These are phyloP conservation scores for Penicillium griseofulvum DNA, from an alignment of 2,329 filamentous ascomycete genomes.

Conservation along the genomic window DNA sequence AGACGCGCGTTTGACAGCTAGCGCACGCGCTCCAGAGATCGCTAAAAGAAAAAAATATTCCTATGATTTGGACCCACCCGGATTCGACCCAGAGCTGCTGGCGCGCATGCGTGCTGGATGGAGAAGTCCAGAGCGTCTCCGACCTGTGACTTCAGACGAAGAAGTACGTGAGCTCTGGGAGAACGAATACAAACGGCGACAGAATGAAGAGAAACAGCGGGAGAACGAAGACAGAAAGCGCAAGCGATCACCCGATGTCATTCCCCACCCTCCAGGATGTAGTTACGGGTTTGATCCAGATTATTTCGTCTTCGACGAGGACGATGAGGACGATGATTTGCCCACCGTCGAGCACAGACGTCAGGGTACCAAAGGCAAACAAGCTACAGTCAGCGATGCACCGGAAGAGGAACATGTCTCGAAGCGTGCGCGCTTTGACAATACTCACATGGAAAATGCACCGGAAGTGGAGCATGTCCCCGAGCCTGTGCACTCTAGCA, in stretches of 20 bases:
- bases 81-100: constrained; percentile 8
- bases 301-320: constrained; percentile 38
- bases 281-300: constrained; percentile 43
- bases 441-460: background rate
- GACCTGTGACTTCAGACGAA: background rate
- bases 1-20: background rate
- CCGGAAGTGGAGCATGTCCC: background rate
- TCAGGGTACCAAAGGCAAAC: background rate
- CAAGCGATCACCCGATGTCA: constrained; percentile 40
- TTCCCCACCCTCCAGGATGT: constrained; percentile 41
- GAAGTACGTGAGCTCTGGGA: background rate
- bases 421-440: background rate
- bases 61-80: constrained; percentile 1
- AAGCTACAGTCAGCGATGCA: background rate
- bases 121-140: constrained; percentile 9
- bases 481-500: background rate
- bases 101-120: constrained; percentile 4
- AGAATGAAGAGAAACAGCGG: too few species aligned
- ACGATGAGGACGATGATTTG: constrained; percentile 35
- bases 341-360: constrained; percentile 11
- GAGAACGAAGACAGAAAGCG: constrained; percentile 32
- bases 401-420: background rate
- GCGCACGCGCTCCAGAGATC: background rate
- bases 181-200: constrained; percentile 16
- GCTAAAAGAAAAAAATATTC: background rate